Conservation (phyloP, 2,329 filamentous ascomycete species). For the Pseudocercospora macadamiae region DNA sequence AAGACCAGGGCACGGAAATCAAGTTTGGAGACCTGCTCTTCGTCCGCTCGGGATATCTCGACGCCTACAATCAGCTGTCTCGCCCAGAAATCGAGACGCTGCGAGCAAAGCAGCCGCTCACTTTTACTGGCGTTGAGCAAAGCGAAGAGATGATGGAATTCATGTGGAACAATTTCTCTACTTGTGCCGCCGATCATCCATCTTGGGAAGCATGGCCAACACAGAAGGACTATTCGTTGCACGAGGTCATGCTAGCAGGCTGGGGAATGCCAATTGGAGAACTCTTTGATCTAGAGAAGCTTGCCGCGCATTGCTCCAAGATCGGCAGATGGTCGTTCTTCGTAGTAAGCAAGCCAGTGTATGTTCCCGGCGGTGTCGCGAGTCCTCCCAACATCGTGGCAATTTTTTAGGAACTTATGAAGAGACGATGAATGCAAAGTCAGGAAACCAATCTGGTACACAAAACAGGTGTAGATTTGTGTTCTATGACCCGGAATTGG, state of each 20-base stretch:
- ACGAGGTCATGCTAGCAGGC: constrained; percentile 54
- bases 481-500: too few relatives aligned
- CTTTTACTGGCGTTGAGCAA: constrained; percentile 54
- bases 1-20: constrained; percentile 53
- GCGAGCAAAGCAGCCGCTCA: constrained; percentile 43
- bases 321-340: constrained; percentile 52
- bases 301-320: constrained; percentile 46
- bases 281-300: constrained; percentile 53
- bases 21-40: constrained; percentile 61
- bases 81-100: constrained; percentile 43
- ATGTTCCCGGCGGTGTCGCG: constrained; percentile 44
- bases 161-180: constrained; percentile 44
- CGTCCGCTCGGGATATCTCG: constrained; percentile 54
- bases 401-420: constrained; percentile 39
- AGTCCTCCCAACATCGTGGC: constrained; percentile 45
- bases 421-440: too few relatives aligned
- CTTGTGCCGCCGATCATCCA: constrained; percentile 44
- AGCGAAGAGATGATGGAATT: constrained; percentile 50
- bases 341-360: constrained; percentile 51
- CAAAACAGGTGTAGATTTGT: too few relatives aligned
- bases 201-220: constrained; percentile 44
- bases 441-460: too few relatives aligned
- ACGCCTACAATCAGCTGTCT: constrained; percentile 43
- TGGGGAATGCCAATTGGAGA: constrained; percentile 58
- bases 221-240: constrained; percentile 42